A percentile compares a stretch with the other conserved stretches of the same genome.
Conservation (phyloP, 345 rosid species). For the Ceriops zippeliana region DNA sequence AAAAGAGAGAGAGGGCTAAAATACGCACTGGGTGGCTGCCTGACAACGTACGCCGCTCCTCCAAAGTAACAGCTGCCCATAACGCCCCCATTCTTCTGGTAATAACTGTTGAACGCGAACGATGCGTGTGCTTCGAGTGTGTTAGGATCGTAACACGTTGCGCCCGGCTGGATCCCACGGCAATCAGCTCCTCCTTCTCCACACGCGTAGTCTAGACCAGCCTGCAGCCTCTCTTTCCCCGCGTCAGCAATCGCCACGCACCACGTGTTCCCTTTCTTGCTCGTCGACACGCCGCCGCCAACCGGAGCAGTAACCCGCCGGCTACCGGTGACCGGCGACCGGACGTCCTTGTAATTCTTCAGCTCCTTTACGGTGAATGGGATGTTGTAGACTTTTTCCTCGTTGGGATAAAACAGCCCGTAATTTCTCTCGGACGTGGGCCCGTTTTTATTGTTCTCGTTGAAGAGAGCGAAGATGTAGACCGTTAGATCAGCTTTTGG, state of each 20-base stretch:
- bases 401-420: conserved; percentile 80
- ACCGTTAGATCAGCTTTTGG: conserved; percentile 83
- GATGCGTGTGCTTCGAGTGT: conserved; percentile 75
- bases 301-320: conserved; percentile 10
- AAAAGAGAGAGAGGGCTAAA: conserved; percentile 9
- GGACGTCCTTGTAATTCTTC: conserved; percentile 29
- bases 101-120: conserved; percentile 84
- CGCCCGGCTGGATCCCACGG: conserved; percentile 65
- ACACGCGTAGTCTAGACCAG: conserved; percentile 69
- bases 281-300: conserved; percentile 18
- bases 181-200: conserved; percentile 94
- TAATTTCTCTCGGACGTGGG: conserved; percentile 89
- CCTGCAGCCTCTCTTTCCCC: conserved; percentile 50
- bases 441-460: conserved; percentile 76
- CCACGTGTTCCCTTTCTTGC: conserved; percentile 59
- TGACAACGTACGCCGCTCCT: conserved; percentile 68
- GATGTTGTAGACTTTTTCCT: conserved; percentile 75
- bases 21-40: conserved; percentile 62
- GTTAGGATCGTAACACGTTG: conserved; percentile 63
- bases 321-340: background rate
- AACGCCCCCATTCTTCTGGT: conserved; percentile 65
- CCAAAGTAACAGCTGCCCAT: conserved; percentile 68
- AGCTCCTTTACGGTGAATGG: conserved; percentile 64
- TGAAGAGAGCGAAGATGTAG: conserved; percentile 84
- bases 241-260: conserved; percentile 59